phyloP scores from a whole-genome alignment of 768 basidiomycete genomes.

The Lentinula detonsa region DNA sequence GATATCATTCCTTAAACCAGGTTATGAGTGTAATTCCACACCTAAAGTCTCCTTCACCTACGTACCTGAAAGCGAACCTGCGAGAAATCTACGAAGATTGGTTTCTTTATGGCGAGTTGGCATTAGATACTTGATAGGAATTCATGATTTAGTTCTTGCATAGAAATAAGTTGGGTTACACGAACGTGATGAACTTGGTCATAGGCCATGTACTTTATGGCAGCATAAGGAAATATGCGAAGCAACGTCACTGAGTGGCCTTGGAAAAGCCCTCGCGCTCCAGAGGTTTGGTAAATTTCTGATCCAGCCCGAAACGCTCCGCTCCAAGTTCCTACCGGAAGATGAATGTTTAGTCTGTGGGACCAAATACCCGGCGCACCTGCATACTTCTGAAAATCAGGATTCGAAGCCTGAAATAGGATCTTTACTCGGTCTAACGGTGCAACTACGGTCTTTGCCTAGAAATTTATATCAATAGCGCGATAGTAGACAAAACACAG shows the following conservation, averaged over 20 bases:
- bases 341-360: neutral
- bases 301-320: conserved; percentile 76
- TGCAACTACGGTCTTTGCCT: conserved; percentile 95
- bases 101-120: conserved; percentile 77
- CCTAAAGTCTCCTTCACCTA: conserved; percentile 5
- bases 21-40: neutral
- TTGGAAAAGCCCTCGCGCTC: conserved; percentile 81
- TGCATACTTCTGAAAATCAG: conserved; percentile 90
- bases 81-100: conserved; percentile 70
- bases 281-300: conserved; percentile 63
- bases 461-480: conserved; percentile 7
- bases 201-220: conserved; percentile 95
- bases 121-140: conserved; percentile 63
- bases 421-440: conserved; percentile 98
- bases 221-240: conserved; percentile 95
- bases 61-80: conserved; percentile 84
- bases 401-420: conserved; percentile 94
- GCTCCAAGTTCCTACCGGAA: conserved; percentile 68
- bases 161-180: conserved; percentile 4
- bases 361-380: conserved; percentile 39
- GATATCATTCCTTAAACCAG: conserved; percentile 64
- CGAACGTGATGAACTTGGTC: conserved; percentile 78
- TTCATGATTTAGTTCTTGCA: neutral
- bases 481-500: conserved; percentile 8
- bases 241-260: conserved; percentile 94